Evolutionary conservation across 208 protist genomes (phyloP), one percentile per base, ranked within the genome.

Genomic region (Acanthamoeba sp.): DNA sequence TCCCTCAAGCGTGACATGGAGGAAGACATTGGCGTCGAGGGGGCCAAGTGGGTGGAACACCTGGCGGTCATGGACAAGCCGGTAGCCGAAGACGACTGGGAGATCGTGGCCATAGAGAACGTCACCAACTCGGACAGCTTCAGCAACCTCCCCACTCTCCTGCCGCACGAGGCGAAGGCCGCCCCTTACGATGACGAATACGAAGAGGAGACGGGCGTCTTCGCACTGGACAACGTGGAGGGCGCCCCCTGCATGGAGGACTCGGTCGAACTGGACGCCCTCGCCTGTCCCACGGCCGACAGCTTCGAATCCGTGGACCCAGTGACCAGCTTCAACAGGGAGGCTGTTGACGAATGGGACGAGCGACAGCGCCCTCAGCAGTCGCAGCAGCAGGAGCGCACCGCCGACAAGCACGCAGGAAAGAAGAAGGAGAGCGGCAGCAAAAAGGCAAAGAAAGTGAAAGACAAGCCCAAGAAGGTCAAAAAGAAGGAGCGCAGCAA

Each of bases 11-110:
- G 55, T 2, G 82, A 89, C 45, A 62, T 45, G 6, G 82, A 89
- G 50, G 82, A 89, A 45, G 82, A 89, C 45, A 42, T 89, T 18
- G 82, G 82, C 14, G 82, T 89, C 18, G 82, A 89, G 82, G 82
- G 82, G 38, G 82, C 82, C 32, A 64, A 62, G 50, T 89, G 82
- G 82, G 55, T 64, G 57, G 24, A 5, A 6, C 57, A 29, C 24
- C 57, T 27, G 1, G 57, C 55, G 10, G 14, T 64, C 45, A 12
- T 18, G 6, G n/a, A 32, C 24, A 57, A 42, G 38, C 45, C 45
- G 10, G 82, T 62, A 22, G 32, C 42, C 6, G 82, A 89, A 36
- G 82, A 89, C 36, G 82, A 89, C 38, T 89, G 36, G 36, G 82
- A 89, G 82, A 64, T 89, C 18, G 82, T 48, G 82, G 38, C 50